Base-by-base conservation (phyloP, 2,329 filamentous ascomycete genomes). In the Penicillium sp. region DNA sequence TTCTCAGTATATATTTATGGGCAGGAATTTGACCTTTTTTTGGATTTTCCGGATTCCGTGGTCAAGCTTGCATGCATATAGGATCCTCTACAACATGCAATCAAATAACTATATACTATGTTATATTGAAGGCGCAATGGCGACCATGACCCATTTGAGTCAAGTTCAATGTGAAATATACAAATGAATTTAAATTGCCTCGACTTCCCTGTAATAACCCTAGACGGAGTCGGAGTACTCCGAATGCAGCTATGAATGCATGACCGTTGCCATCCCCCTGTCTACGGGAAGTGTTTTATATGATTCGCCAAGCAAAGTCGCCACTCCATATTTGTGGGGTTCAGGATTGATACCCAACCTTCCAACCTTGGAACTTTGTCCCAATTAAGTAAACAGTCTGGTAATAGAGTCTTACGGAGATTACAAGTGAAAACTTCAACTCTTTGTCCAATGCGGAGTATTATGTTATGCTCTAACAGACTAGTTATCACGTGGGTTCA, bases 251-350 rank as follows among this genome's bases (percentile, higher is more conserved):
- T 32, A 50, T 14, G 9, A 32, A 54, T 51, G 55, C 42, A 55
- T 32, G 16, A 43, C 57, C 42, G 57, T 57, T 51, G 43, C n/a
- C n/a, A 34, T 49, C 34, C 37, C 37, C 54, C 46, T 38, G 40
- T 38, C 16, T 14, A 16, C 14, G 18, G 35, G 7, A n/a, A 40
- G 38, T 9, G 18, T 44, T 24, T 18, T 26, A 4, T 39, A 34
- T 20, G n/a, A 53, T 54, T 39, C n/a, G 46, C 40, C 26, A 40
- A 54, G 45, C 16, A 43, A 44, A 44, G 29, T 22, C 24, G 14
- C 39, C 16, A 24, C 24, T 26, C 24, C 24, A 26, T 26, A 22
- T 22, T 26, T 34, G 50, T 48, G 52, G 50, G n/a, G 45, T 20
- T 26, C 10, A 13, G 26, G 16, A 20, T 18, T 44, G 47, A 31